Evolutionary conservation across 345 rosid genomes (phyloP).

Genomic region (Nephelium lappaceum): DNA sequence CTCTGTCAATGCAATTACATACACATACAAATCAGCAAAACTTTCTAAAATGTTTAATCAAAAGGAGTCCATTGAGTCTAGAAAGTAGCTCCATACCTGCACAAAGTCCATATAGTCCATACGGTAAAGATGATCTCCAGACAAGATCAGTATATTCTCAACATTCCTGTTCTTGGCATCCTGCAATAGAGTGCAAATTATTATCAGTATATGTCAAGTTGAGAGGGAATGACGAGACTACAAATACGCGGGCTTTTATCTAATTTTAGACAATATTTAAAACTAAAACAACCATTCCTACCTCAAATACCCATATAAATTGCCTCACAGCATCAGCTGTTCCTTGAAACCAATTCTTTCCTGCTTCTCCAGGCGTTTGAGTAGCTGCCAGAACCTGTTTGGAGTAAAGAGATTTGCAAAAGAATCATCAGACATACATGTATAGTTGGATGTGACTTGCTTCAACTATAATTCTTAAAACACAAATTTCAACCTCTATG

Average conservation of each 20-base stretch:
- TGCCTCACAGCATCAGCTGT: conserved; percentile 99
- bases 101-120: conserved; percentile 89
- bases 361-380: conserved; percentile 93
- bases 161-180: conserved; percentile 83
- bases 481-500: background rate
- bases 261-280: background rate
- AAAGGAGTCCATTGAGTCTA: background rate
- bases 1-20: conserved; percentile 50
- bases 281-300: conserved; percentile 21
- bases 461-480: background rate
- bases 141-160: conserved; percentile 77
- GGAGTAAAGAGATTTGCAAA: conserved; percentile 7
- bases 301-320: conserved; percentile 97
- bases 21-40: conserved; percentile 15
- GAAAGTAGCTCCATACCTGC: conserved; percentile 47
- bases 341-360: conserved; percentile 95
- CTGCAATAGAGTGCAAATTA: conserved; percentile 40
- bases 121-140: conserved; percentile 91
- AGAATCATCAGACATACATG: background rate
- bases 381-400: conserved; percentile 93
- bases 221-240: background rate
- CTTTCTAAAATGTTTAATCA: background rate
- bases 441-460: background rate
- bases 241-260: background rate
- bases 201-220: conserved; percentile 10